Conservation (phyloP, 495 filamentous ascomycete species). For the Lepidopterella palustris region DNA sequence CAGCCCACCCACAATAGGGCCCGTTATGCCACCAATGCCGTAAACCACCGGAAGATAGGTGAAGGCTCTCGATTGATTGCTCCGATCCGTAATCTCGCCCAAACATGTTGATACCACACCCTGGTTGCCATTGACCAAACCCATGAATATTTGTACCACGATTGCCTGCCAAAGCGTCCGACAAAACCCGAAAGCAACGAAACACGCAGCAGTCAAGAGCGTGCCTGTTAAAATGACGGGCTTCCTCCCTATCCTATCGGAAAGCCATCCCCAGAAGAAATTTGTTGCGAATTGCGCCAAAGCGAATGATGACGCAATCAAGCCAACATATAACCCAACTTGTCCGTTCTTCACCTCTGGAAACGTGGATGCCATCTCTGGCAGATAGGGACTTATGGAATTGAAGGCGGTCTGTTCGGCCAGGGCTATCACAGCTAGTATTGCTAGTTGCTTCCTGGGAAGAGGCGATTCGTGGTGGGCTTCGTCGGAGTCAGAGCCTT, state of each 20-base stretch:
- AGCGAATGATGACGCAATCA: slow-evolving; percentile 84
- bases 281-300: slow-evolving; percentile 87
- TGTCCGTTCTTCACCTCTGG: slow-evolving; percentile 63
- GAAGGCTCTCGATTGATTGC: slow-evolving; percentile 87
- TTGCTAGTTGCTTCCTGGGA: slow-evolving; percentile 72
- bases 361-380: slow-evolving; percentile 82
- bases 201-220: slow-evolving; percentile 68
- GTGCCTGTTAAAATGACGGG: slow-evolving; percentile 88
- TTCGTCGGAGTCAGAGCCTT: slow-evolving; percentile 18
- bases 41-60: slow-evolving; percentile 91
- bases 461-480: slow-evolving; percentile 54
- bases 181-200: slow-evolving; percentile 84
- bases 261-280: slow-evolving; percentile 89
- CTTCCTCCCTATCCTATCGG: slow-evolving; percentile 85
- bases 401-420: slow-evolving; percentile 95
- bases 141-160: slow-evolving; percentile 80
- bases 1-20: slow-evolving; percentile 82
- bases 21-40: slow-evolving; percentile 85
- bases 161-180: slow-evolving; percentile 75
- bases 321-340: slow-evolving; percentile 83
- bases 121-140: slow-evolving; percentile 85
- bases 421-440: slow-evolving; percentile 82
- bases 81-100: slow-evolving; percentile 90
- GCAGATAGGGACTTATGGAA: slow-evolving; percentile 92
- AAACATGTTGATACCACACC: slow-evolving; percentile 85